Evolutionary conservation across 257 asterid genomes (phyloP).

Genomic region (Solanum ossicruentum): DNA sequence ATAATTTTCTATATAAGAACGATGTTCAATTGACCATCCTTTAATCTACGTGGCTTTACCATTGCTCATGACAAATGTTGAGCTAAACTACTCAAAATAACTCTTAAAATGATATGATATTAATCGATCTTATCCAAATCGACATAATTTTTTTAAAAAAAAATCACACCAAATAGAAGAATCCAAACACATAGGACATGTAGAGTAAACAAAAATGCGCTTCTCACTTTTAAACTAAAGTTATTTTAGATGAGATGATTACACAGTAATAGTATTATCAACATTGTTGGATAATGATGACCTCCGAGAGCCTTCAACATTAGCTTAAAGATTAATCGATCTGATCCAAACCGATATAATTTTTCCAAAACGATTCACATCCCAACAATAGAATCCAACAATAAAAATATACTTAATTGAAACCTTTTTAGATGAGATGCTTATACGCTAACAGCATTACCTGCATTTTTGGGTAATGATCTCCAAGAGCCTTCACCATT

Average conservation of each 20-base stretch:
- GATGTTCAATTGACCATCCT: not conserved
- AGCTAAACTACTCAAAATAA: not conserved
- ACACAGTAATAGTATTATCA: not conserved
- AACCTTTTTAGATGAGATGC: too few species aligned
- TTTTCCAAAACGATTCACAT: too few species aligned
- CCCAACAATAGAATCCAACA: too few species aligned
- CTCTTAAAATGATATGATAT: not conserved
- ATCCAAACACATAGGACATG: not conserved
- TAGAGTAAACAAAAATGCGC: not conserved
- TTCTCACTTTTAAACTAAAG: not conserved
- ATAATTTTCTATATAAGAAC: too few species aligned
- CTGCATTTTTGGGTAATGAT: slow-evolving; percentile 83
- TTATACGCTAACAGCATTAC: not conserved
- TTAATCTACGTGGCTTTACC: not conserved
- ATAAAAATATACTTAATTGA: too few species aligned
- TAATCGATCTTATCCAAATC: not conserved
- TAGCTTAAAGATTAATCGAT: slow-evolving; percentile 18
- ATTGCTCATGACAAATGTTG: not conserved
- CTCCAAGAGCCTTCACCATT: slow-evolving; percentile 95
- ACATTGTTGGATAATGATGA: slow-evolving; percentile 79
- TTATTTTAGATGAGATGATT: not conserved
- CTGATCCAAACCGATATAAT: too few species aligned
- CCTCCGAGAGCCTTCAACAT: slow-evolving; percentile 93
- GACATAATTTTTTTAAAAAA: not conserved
- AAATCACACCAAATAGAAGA: not conserved